Base-by-base conservation (phyloP, 495 filamentous ascomycete genomes). In the Pyrenula massariospora region DNA sequence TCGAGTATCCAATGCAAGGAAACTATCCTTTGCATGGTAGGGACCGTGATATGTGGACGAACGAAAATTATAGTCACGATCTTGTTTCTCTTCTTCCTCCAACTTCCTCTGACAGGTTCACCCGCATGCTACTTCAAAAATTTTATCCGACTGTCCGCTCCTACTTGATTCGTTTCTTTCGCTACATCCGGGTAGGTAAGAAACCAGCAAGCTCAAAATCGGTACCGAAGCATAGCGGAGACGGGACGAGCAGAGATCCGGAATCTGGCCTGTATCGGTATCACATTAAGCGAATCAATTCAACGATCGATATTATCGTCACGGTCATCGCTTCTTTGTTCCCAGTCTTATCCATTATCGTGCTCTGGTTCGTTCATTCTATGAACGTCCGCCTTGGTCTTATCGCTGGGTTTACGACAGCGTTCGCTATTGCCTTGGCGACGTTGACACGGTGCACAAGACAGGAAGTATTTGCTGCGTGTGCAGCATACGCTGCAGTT, bases 391-490 rank as follows among this genome's bases (percentile, higher is more conserved):
- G 66, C 24, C 54, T 73, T 8, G 58, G 57, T 8, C 53, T 70
- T 22, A 65, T 73, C 22, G 62, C 66, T 54, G 22, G 63, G 1
- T 73, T 70, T 56, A 66, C 65, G 3, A 54, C 62, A 20, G 36
- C 66, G 2, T 70, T 73, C 48, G 56, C 65, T 1, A 31, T 62
- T 23, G 54, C 52, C 3, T 57, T 72, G 52, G 61, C 59, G 5
- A 49, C 68, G 12, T 57, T 70, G 20, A 70, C 68, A 5, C 54
- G 53, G 31, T 64, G 65, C 2, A 60, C 57, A 22, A 59, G 59
- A 19, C 56, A 62, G 3, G 67, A 72, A 58, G 62, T 70, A 21
- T 71, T 72, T 56, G 65, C 63, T 8, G 66, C 64, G 12, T 61
- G 66, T n/a, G 61, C 61, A 10, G 64, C 65, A 61, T 63, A 58